Base-by-base conservation (phyloP, 192 early-diverging fungal genomes). In the Coemansia sp. region DNA sequence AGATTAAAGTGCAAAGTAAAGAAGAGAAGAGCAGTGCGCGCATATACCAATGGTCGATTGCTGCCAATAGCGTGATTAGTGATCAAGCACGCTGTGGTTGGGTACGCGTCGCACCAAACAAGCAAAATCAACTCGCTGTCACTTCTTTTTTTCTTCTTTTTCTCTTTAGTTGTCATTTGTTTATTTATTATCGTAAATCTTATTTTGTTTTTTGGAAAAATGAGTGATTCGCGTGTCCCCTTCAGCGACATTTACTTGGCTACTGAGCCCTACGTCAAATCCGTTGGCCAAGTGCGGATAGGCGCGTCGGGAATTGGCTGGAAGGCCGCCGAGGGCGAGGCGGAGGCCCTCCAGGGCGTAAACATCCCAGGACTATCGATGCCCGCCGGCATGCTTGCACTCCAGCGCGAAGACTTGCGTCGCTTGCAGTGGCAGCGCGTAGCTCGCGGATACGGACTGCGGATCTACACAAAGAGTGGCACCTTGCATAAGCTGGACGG, bases 401-500 rank as follows among this genome's bases (percentile, higher is more conserved):
- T 82, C 16, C 80, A 82, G 56, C 70, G 76, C 44, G 75, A 73
- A 35, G 90, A 96, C 55, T 82, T 96, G 56, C 87, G 86, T 40
- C 86, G 89, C 73, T 74, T 90, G 40, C 87, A 89, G 59, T 94
- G 92, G 93, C 82, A 90, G 37, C 88, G 92, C 53, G 92, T 91
- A 4, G 95, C 95, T 12, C 87, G 93, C 59, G 92, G 92, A 35
- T 96, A 89, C 71, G 88, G 94, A 63, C 81, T 97, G 47, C 84
- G 92, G 35, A 83, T 99, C 52, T 82, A 85, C 47, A 77, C 87
- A 32, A 91, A 90, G 39, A 90, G 91, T 68, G 91, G 91, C 18
- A 82, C 72, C 3, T 79, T 93, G 35, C 79, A 87, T 55, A 95
- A 92, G 80, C 95, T 99, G 81, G 95, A 97, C 84, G 93, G 93